phyloP scores from a whole-genome alignment of 2,329 filamentous ascomycete species.

The Fusarium musae region DNA sequence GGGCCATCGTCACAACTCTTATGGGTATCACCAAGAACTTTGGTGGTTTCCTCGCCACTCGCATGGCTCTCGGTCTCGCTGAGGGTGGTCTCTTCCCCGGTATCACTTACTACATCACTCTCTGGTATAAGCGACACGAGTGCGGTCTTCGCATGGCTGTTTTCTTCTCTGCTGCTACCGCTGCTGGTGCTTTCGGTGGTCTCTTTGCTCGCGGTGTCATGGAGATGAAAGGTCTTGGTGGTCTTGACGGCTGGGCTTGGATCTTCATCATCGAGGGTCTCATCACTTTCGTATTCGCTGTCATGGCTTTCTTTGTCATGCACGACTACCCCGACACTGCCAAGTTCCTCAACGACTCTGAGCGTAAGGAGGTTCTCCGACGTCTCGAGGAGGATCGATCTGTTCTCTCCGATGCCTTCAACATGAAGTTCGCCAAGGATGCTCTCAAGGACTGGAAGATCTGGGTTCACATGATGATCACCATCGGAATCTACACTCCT shows the following conservation, averaged over 20 bases:
- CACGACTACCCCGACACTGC: slow-evolving; percentile 68
- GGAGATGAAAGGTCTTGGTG: slow-evolving; percentile 64
- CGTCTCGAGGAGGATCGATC: slow-evolving; percentile 58
- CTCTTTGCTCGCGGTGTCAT: slow-evolving; percentile 69
- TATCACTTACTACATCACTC: slow-evolving; percentile 68
- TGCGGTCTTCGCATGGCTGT: slow-evolving; percentile 70
- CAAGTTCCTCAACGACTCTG: slow-evolving; percentile 58
- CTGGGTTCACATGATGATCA: slow-evolving; percentile 68
- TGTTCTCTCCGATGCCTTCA: slow-evolving; percentile 65
- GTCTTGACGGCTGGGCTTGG: slow-evolving; percentile 76
- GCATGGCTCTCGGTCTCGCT: slow-evolving; percentile 60
- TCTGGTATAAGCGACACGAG: slow-evolving; percentile 70
- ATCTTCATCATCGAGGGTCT: slow-evolving; percentile 79
- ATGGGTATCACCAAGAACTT: slow-evolving; percentile 65
- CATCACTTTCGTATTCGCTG: slow-evolving; percentile 57
- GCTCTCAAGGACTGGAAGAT: slow-evolving; percentile 70
- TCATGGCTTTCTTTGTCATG: slow-evolving; percentile 62
- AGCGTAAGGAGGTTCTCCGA: slow-evolving; percentile 56
- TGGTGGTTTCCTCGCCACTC: slow-evolving; percentile 59
- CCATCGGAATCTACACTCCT: slow-evolving; percentile 64
- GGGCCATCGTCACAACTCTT: slow-evolving; percentile 59
- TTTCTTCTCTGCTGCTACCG: slow-evolving; percentile 67
- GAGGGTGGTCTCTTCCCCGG: slow-evolving; percentile 72
- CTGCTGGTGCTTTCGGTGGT: slow-evolving; percentile 71
- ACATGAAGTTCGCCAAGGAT: slow-evolving; percentile 63